These are phyloP conservation scores for Penicillium chermesinum DNA, from an alignment of 495 filamentous ascomycete genomes.

Conservation along the genomic window DNA sequence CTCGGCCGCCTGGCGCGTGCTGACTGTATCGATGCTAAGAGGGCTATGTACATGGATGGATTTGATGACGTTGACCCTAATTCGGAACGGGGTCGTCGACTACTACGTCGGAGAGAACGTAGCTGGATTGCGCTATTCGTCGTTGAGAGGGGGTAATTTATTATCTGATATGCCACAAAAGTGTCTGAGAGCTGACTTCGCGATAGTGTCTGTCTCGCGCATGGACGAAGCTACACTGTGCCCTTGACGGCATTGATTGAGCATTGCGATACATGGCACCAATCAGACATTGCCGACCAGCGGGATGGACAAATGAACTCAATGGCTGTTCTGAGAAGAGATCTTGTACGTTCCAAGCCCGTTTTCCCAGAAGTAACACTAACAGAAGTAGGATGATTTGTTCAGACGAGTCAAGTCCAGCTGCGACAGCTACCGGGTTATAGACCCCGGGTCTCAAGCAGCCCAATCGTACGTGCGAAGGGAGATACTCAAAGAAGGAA, in stretches of 20 bases:
- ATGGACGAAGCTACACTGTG: conserved; percentile 62
- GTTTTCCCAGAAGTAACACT: not conserved
- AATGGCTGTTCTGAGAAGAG: conserved; percentile 61
- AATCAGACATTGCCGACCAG: conserved; percentile 54
- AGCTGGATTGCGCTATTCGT: conserved; percentile 69
- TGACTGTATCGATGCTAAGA: conserved; percentile 61
- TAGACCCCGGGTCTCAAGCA: conserved; percentile 47
- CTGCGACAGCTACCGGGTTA: conserved; percentile 54
- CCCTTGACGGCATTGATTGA: conserved; percentile 59
- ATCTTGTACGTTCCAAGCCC: conserved; percentile 49
- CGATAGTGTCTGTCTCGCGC: conserved; percentile 59
- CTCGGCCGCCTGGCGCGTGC: conserved; percentile 49
- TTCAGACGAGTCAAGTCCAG: conserved; percentile 56
- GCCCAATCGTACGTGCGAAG: conserved; percentile 49
- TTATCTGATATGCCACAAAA: not conserved
- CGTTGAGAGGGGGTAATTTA: conserved; percentile 58
- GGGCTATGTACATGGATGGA: conserved; percentile 61
- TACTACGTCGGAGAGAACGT: conserved; percentile 61
- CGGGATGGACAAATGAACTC: conserved; percentile 66
- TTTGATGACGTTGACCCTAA: conserved; percentile 57
- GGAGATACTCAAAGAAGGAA: not conserved
- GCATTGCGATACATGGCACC: conserved; percentile 64
- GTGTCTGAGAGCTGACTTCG: conserved; percentile 4
- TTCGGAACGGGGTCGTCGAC: conserved; percentile 52
- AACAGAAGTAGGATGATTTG: conserved; percentile 46